Evolutionary conservation across 1,139 yeast genomes (phyloP).

Genomic region (Suhomyces anneliseae): DNA sequence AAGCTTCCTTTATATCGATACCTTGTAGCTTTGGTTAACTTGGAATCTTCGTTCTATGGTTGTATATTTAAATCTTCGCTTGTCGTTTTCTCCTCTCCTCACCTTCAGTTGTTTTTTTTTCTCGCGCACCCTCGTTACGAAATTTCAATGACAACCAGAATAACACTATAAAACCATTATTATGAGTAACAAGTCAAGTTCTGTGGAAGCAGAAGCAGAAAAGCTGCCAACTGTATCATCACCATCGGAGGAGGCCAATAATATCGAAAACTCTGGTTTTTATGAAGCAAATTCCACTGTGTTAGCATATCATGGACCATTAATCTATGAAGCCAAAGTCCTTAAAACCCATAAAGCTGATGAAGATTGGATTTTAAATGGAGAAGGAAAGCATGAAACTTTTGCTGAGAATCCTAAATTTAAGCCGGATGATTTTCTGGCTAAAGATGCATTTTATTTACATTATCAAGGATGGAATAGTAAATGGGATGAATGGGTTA

Average conservation of each 20-base stretch:
- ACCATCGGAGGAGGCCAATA: not conserved
- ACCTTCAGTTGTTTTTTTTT: slow-evolving; percentile 6
- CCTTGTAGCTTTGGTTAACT: not conserved
- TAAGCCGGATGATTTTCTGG: slow-evolving; percentile 29
- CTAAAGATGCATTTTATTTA: slow-evolving; percentile 56
- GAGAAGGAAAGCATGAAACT: slow-evolving; percentile 39
- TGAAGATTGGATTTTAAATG: slow-evolving; percentile 38
- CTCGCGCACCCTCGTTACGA: slow-evolving; percentile 4
- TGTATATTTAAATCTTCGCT: not conserved
- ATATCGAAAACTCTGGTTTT: not conserved
- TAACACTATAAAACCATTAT: not conserved
- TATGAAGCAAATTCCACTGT: slow-evolving; percentile 49
- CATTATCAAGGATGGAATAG: slow-evolving; percentile 97
- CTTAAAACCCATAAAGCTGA: slow-evolving; percentile 62
- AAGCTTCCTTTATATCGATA: not conserved
- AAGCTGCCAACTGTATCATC: not conserved
- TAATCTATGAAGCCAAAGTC: slow-evolving; percentile 86
- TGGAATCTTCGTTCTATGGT: not conserved
- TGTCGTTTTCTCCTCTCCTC: slow-evolving; percentile 6
- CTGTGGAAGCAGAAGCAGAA: slow-evolving; percentile 1
- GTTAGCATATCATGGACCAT: slow-evolving; percentile 88
- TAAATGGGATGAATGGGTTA: slow-evolving; percentile 98
- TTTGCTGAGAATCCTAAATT: slow-evolving; percentile 38
- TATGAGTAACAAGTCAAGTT: slow-evolving; percentile 2
- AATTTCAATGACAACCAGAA: slow-evolving; percentile 2